Conservation (phyloP, 148 eudicot species). For the Diospyros lotus region DNA sequence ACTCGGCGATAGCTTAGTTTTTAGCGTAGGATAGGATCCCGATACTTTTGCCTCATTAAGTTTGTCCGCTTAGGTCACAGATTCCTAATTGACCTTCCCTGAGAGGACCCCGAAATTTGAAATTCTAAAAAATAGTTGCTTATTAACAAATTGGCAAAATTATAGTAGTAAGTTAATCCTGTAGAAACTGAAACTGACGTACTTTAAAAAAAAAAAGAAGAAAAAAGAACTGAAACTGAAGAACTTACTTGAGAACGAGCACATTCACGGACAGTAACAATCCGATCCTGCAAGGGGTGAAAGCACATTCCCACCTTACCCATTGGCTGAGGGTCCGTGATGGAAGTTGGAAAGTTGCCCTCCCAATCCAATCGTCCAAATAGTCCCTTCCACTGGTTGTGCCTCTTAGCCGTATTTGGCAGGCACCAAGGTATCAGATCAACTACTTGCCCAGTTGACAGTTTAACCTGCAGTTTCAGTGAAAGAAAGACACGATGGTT, state of each 20-base stretch:
- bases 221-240: no score
- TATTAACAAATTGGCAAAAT: no score
- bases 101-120: no score
- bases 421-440: slow-evolving; percentile 96
- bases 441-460: slow-evolving; percentile 78
- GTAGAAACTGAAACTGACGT: no score
- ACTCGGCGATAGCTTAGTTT: no score
- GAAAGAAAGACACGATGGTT: neutral
- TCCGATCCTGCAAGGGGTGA: slow-evolving; percentile 91
- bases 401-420: slow-evolving; percentile 93
- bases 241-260: slow-evolving; percentile 84
- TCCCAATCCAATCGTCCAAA: slow-evolving; percentile 97
- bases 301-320: slow-evolving; percentile 98
- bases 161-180: no score
- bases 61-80: no score
- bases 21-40: no score
- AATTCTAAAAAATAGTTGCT: no score
- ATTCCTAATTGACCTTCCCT: no score
- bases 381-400: slow-evolving; percentile 93
- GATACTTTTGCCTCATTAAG: no score
- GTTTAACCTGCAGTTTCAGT: slow-evolving; percentile 49
- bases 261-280: slow-evolving; percentile 88
- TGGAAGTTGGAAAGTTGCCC: slow-evolving; percentile 88
- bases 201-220: no score
- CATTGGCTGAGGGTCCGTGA: slow-evolving; percentile 94